Conservation (phyloP, 2,329 filamentous ascomycete genomes). For the Arthrobotrys pseudoclavata region DNA sequence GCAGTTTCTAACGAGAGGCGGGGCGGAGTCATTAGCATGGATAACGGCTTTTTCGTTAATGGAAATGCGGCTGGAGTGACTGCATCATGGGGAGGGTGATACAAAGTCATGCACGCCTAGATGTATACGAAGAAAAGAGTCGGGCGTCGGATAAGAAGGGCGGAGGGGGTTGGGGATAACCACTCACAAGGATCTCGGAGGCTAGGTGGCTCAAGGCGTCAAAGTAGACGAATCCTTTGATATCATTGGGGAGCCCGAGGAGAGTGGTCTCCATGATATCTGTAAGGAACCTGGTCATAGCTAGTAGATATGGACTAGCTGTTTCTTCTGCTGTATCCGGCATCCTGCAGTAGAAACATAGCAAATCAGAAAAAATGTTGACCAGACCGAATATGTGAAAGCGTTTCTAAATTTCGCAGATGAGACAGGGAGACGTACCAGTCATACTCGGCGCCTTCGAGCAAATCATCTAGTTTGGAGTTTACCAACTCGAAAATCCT, state of each 20-base stretch:
- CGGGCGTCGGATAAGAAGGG: slow-evolving; percentile 21
- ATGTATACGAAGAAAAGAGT: slow-evolving; percentile 31
- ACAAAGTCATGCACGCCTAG: slow-evolving; percentile 57
- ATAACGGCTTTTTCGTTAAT: slow-evolving; percentile 29
- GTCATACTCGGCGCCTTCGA: slow-evolving; percentile 97
- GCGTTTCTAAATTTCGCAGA: slow-evolving; percentile 55
- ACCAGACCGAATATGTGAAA: not conserved
- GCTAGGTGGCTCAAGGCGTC: slow-evolving; percentile 93
- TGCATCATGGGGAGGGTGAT: slow-evolving; percentile 61
- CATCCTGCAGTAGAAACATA: slow-evolving; percentile 67
- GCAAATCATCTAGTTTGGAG: slow-evolving; percentile 96
- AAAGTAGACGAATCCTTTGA: slow-evolving; percentile 98
- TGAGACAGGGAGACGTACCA: slow-evolving; percentile 71
- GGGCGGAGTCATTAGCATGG: slow-evolving; percentile 53
- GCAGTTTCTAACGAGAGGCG: slow-evolving; percentile 73
- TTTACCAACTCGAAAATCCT: slow-evolving; percentile 99
- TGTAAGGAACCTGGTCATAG: slow-evolving; percentile 88
- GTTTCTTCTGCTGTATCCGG: slow-evolving; percentile 73
- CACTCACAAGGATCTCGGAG: slow-evolving; percentile 80
- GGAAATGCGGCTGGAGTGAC: slow-evolving; percentile 58
- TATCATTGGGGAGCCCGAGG: slow-evolving; percentile 90
- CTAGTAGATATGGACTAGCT: slow-evolving; percentile 94
- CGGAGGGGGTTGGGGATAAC: slow-evolving; percentile 48
- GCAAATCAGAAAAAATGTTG: slow-evolving; percentile 27
- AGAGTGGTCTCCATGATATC: slow-evolving; percentile 98